Evolutionary conservation across 2,329 filamentous ascomycete genomes (phyloP).

Genomic region (Stagonosporopsis chrysanthemi): DNA sequence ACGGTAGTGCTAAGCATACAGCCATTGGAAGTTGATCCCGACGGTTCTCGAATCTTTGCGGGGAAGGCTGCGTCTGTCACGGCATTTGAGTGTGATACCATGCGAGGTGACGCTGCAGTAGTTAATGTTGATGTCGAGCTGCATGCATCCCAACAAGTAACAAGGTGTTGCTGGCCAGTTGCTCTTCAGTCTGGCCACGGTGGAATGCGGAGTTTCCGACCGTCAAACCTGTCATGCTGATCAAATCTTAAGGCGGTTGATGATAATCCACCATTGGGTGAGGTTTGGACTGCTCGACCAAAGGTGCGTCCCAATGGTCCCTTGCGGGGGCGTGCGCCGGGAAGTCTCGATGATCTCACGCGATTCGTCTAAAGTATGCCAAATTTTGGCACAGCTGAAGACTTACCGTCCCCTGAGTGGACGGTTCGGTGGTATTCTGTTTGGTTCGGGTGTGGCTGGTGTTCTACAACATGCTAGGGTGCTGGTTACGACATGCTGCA

Average conservation of each 20-base stretch:
- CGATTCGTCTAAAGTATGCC: conserved; percentile 12
- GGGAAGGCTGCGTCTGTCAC: conserved; percentile 5
- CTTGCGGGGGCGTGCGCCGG: neutral
- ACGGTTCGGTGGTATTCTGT: neutral
- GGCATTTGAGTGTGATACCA: conserved; percentile 2
- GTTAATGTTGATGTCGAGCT: conserved; percentile 2
- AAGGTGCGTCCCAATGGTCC: conserved; percentile 2
- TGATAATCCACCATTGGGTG: neutral
- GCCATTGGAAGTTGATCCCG: neutral
- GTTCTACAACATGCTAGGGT: conserved; percentile 9
- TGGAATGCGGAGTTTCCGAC: neutral
- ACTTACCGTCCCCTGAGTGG: neutral
- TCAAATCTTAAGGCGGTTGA: neutral
- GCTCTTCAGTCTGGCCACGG: neutral
- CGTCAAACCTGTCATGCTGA: neutral
- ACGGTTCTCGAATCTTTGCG: neutral
- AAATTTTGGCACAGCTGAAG: neutral
- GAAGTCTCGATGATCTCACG: neutral
- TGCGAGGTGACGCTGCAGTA: conserved; percentile 12
- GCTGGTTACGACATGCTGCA: conserved; percentile 6
- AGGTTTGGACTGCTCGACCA: conserved; percentile 4
- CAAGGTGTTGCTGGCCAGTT: neutral
- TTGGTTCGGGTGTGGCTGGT: conserved; percentile 3
- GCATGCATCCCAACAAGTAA: conserved; percentile 1
- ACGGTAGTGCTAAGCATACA: conserved; percentile 10